These are phyloP conservation scores for Torulaspora quercuum DNA, from an alignment of 805 yeast species.

Conservation along the genomic window DNA sequence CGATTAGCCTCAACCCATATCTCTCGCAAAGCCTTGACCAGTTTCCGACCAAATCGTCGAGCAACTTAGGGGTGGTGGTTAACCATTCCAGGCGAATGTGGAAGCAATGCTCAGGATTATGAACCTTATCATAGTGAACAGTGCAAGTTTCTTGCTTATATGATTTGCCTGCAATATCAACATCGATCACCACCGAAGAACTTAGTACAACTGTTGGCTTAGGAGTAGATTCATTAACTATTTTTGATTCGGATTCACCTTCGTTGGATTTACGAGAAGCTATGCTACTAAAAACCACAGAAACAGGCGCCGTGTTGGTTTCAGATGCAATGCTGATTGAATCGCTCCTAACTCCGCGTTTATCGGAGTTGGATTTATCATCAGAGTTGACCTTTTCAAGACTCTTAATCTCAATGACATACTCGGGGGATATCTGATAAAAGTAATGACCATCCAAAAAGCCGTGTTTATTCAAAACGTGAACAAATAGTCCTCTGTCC, in stretches of 20 bases:
- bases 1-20: conserved; percentile 77
- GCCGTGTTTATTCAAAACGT: conserved; percentile 77
- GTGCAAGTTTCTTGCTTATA: conserved; percentile 72
- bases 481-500: conserved; percentile 69
- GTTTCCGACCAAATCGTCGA: conserved; percentile 70
- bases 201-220: conserved; percentile 54
- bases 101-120: conserved; percentile 91
- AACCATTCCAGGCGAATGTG: conserved; percentile 92
- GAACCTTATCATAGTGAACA: conserved; percentile 87
- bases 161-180: conserved; percentile 70
- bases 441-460: conserved; percentile 93
- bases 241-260: conserved; percentile 14
- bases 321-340: conserved; percentile 13
- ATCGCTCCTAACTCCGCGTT: conserved; percentile 8
- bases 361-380: conserved; percentile 5
- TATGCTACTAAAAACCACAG: conserved; percentile 11
- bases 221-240: conserved; percentile 3
- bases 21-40: conserved; percentile 84
- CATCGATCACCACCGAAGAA: conserved; percentile 61
- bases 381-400: conserved; percentile 16
- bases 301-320: conserved; percentile 7
- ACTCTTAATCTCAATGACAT: conserved; percentile 30
- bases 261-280: conserved; percentile 14
- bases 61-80: conserved; percentile 77
- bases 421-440: conserved; percentile 64